A percentile compares a stretch with the other conserved stretches of the same genome.
These are phyloP conservation scores for Chaetomium sp. DNA, from an alignment of 2,329 filamentous ascomycete species.

Conservation along the genomic window DNA sequence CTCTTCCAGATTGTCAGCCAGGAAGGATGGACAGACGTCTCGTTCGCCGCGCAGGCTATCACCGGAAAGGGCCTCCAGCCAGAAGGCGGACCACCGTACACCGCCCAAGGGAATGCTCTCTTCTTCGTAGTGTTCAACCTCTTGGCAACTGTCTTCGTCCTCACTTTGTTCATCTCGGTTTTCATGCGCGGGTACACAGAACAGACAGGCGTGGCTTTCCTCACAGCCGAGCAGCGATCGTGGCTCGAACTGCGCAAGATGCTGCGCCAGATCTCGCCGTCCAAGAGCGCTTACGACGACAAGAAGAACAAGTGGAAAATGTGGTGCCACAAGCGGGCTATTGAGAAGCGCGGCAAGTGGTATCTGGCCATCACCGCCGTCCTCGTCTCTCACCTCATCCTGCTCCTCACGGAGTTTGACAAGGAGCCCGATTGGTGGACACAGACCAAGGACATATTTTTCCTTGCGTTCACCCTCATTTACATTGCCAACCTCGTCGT, in stretches of 20 bases:
- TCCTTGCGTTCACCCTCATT: conserved; percentile 72
- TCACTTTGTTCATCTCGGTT: conserved; percentile 96
- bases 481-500: conserved; percentile 80
- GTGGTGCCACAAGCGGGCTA: conserved; percentile 91
- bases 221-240: conserved; percentile 91
- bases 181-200: conserved; percentile 99
- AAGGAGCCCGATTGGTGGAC: conserved; percentile 68
- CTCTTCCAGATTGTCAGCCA: conserved; percentile 98
- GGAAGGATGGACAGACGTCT: conserved; percentile 95
- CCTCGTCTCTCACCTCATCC: conserved; percentile 72
- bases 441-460: conserved; percentile 62
- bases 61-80: conserved; percentile 72
- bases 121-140: conserved; percentile 98
- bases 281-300: conserved; percentile 79
- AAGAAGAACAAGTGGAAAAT: conserved; percentile 73
- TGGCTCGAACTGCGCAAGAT: conserved; percentile 95
- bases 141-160: conserved; percentile 88
- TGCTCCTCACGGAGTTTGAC: conserved; percentile 82
- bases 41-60: conserved; percentile 75
- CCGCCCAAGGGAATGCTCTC: conserved; percentile 73
- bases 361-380: conserved; percentile 73
- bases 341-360: conserved; percentile 91
- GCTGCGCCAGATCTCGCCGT: conserved; percentile 85
- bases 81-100: conserved; percentile 43
- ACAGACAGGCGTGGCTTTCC: conserved; percentile 91